Conservation (phyloP, 495 filamentous ascomycete species). For the Penicillium manginii region DNA sequence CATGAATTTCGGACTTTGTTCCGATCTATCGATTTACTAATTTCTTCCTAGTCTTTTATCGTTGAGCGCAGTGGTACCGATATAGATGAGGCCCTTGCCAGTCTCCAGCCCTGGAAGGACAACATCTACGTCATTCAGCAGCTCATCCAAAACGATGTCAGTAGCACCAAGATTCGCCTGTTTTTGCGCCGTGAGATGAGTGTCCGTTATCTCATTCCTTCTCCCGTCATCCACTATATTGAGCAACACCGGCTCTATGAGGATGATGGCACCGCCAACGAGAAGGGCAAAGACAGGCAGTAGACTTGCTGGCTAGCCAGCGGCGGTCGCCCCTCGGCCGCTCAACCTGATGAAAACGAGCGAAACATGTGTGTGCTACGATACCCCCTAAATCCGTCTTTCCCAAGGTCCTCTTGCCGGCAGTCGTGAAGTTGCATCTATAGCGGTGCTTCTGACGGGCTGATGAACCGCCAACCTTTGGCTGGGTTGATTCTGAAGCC, state of each 20-base stretch:
- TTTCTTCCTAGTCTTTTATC: slow-evolving; percentile 66
- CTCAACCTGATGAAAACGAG: slow-evolving; percentile 19
- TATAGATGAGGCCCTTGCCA: slow-evolving; percentile 78
- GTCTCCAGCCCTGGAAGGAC: slow-evolving; percentile 69
- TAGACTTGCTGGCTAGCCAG: slow-evolving; percentile 18
- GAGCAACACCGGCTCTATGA: slow-evolving; percentile 73
- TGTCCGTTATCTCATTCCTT: slow-evolving; percentile 66
- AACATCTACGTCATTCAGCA: slow-evolving; percentile 90
- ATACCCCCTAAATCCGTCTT: slow-evolving; percentile 25
- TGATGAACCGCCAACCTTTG: neutral
- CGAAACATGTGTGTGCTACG: slow-evolving; percentile 28
- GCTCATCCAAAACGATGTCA: slow-evolving; percentile 88
- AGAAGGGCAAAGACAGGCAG: slow-evolving; percentile 44
- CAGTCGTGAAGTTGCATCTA: neutral
- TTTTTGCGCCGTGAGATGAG: slow-evolving; percentile 84
- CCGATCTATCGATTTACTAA: neutral
- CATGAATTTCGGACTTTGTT: neutral
- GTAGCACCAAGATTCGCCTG: slow-evolving; percentile 84
- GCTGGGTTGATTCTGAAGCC: slow-evolving; percentile 1
- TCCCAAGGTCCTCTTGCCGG: slow-evolving; percentile 10
- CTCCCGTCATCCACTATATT: slow-evolving; percentile 77
- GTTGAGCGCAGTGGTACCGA: slow-evolving; percentile 90
- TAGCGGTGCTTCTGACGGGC: neutral
- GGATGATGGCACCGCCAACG: slow-evolving; percentile 57
- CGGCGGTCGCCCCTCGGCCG: slow-evolving; percentile 18